Evolutionary conservation across 257 asterid genomes (phyloP), one percentile per base, ranked within the genome.

Genomic region (Salvia hispanica): DNA sequence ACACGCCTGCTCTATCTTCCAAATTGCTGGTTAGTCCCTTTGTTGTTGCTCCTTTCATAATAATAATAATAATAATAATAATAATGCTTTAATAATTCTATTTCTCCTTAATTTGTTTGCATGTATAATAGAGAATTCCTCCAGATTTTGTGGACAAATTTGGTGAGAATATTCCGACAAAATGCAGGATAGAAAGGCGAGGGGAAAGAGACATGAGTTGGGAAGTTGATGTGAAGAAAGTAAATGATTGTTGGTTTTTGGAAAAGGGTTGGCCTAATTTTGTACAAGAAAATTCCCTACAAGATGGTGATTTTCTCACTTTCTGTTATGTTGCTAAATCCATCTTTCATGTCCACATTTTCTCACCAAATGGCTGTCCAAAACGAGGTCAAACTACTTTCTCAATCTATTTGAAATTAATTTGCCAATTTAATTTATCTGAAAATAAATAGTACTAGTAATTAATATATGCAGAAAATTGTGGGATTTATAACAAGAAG

Each of bases 261-360:
- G 18, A 66, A 42, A 59, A 70, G 40, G 83, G 81, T 18, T 81
- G 86, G 86, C 67, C 79, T 12, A 47, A 73, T 18, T 81, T 81
- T 55, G 86, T 75, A 72, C 33, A 53, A 6, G 74, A 73, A 9
- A 76, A 78, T 18, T 73, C 74, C 1, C 1, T 81, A 3, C 7
- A 28, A 59, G 52, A 75, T 2, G 42, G 61, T 5, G 83, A 81
- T 66, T 62, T 81, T 67, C 64, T 81, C 37, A 66, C 57, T 1
- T 78, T 81, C 40, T 43, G 66, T 21, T 78, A 75, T 11, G 63
- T 40, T 50, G 62, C 62, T 1, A 43, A 60, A 37, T 76, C 83
- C 13, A 21, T 12, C 2, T 81, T 81, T 46, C 16, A 6, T 28
- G 81, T 76, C 1, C 66, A 50, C 15, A 10, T 78, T 21, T 81